A percentile compares a stretch with the other conserved stretches of the same genome.
Evolutionary conservation across 164 flowering plant genomes (phyloP).

Genomic region (Tinospora cordifolia): DNA sequence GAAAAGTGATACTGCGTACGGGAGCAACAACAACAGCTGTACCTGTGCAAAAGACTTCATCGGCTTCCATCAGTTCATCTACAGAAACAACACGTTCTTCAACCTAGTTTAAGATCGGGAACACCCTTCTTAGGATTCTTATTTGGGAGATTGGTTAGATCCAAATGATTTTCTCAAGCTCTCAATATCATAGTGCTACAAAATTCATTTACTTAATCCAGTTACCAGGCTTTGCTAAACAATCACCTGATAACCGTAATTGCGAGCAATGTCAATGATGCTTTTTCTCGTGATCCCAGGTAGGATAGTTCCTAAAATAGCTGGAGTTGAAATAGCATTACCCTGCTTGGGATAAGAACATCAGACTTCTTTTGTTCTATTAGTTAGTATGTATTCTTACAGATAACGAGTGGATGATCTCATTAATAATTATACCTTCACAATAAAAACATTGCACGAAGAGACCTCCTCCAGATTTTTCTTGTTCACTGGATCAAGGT

Average conservation of each 20-base stretch:
- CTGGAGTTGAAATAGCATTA: slow-evolving; percentile 60
- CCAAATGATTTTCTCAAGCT: background rate
- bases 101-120: slow-evolving; percentile 34
- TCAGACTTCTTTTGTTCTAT: background rate
- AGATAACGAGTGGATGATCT: background rate
- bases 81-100: slow-evolving; percentile 58
- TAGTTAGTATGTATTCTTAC: no score
- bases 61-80: slow-evolving; percentile 64
- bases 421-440: slow-evolving; percentile 39
- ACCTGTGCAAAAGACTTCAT: slow-evolving; percentile 90
- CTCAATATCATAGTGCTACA: background rate
- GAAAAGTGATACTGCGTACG: slow-evolving; percentile 63
- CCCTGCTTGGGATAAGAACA: slow-evolving; percentile 34
- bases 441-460: slow-evolving; percentile 57
- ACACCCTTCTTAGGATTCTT: background rate
- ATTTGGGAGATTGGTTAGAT: background rate
- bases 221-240: background rate
- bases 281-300: slow-evolving; percentile 75
- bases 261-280: slow-evolving; percentile 62
- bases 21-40: slow-evolving; percentile 76
- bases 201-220: background rate
- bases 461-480: slow-evolving; percentile 61
- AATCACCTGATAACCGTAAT: slow-evolving; percentile 58
- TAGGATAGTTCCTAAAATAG: slow-evolving; percentile 66
- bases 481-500: slow-evolving; percentile 47